These are phyloP conservation scores for Aspergillus sergii DNA, from an alignment of 2,329 filamentous ascomycete genomes.

Conservation along the genomic window DNA sequence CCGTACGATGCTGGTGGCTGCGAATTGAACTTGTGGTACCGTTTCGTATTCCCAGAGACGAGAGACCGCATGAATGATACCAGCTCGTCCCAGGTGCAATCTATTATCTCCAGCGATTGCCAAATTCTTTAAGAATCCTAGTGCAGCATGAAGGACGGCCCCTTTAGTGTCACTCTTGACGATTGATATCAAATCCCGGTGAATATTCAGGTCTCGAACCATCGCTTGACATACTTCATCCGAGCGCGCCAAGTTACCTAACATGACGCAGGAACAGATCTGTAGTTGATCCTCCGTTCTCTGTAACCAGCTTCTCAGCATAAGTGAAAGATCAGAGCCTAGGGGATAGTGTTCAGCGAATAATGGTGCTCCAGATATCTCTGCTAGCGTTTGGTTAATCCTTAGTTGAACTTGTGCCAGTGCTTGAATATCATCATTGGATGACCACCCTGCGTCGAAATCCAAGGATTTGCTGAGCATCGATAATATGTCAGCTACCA, in stretches of 20 bases:
- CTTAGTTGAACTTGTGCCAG: slow-evolving; percentile 40
- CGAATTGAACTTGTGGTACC: slow-evolving; percentile 49
- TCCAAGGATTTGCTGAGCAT: slow-evolving; percentile 36
- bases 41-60: slow-evolving; percentile 45
- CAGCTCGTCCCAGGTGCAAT: slow-evolving; percentile 39
- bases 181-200: slow-evolving; percentile 43
- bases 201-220: slow-evolving; percentile 42
- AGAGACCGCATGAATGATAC: slow-evolving; percentile 42
- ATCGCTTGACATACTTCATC: slow-evolving; percentile 46
- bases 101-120: slow-evolving; percentile 48
- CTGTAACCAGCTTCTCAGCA: slow-evolving; percentile 44
- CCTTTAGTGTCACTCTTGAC: slow-evolving; percentile 42
- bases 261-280: slow-evolving; percentile 50
- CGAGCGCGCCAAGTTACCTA: slow-evolving; percentile 51
- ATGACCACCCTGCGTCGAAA: slow-evolving; percentile 27
- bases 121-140: slow-evolving; percentile 53
- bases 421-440: slow-evolving; percentile 37
- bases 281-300: slow-evolving; percentile 46
- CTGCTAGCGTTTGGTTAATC: slow-evolving; percentile 44
- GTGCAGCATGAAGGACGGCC: slow-evolving; percentile 46
- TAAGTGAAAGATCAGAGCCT: slow-evolving; percentile 37
- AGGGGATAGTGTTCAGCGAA: slow-evolving; percentile 45
- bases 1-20: slow-evolving; percentile 44
- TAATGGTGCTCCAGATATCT: slow-evolving; percentile 41
- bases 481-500: slow-evolving; percentile 37